These are phyloP conservation scores for Cystobasidium tubakii DNA, from an alignment of 768 basidiomycete species.

Conservation along the genomic window DNA sequence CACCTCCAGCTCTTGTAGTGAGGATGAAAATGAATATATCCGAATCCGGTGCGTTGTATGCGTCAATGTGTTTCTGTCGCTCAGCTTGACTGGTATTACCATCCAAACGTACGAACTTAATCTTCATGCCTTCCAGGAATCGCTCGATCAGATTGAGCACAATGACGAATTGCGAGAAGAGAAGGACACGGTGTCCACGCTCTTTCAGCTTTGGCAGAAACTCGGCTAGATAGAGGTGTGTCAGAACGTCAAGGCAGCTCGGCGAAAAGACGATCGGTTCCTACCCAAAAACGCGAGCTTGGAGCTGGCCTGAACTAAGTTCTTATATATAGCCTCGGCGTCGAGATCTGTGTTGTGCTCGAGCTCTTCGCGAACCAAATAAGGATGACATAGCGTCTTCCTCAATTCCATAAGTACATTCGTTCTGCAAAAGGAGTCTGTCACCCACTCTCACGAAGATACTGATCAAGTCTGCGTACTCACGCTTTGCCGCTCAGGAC, in stretches of 20 bases:
- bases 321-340: conserved; percentile 28
- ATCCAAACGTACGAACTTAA: conserved; percentile 53
- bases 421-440: conserved; percentile 48
- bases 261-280: conserved; percentile 46
- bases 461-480: background rate
- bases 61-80: conserved; percentile 87
- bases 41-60: conserved; percentile 79
- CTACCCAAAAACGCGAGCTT: conserved; percentile 68
- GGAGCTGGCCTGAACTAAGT: conserved; percentile 43
- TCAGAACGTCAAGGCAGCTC: background rate
- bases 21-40: conserved; percentile 56
- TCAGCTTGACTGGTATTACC: conserved; percentile 75
- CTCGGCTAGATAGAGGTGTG: conserved; percentile 55
- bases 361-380: conserved; percentile 44
- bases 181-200: conserved; percentile 82
- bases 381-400: conserved; percentile 83
- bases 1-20: conserved; percentile 40
- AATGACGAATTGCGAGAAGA: conserved; percentile 83
- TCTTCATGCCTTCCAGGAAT: conserved; percentile 73
- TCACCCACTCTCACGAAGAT: background rate
- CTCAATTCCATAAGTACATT: conserved; percentile 95
- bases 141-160: conserved; percentile 98
- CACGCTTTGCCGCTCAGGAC: conserved; percentile 35
- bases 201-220: conserved; percentile 84
- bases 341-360: conserved; percentile 38